phyloP scores from a whole-genome alignment of 1,284 basidiomycete genomes.

The Moniliella sp. region DNA sequence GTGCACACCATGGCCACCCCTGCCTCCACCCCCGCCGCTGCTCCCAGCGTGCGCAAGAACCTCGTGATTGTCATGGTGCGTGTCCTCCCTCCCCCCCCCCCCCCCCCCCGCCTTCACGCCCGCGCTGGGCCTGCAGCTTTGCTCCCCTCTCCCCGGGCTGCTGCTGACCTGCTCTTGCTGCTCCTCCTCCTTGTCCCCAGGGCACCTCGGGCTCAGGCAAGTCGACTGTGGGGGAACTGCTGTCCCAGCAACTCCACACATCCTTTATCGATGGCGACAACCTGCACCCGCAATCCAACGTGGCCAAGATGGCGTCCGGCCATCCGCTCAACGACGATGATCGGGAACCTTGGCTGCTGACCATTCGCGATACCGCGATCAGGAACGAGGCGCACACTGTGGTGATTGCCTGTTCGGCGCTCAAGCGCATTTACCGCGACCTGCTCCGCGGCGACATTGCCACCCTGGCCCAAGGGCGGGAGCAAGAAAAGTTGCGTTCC shows the following conservation, averaged over 20 bases:
- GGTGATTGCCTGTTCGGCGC: constrained; percentile 68
- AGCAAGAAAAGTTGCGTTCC: constrained; percentile 17
- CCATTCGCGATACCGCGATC: constrained; percentile 48
- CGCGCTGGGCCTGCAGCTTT: too few species aligned
- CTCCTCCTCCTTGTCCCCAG: too few species aligned
- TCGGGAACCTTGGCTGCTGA: constrained; percentile 61
- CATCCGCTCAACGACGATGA: constrained; percentile 56
- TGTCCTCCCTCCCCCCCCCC: too few species aligned
- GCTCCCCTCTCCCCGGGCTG: too few species aligned
- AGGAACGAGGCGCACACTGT: not conserved
- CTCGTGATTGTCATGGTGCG: too few species aligned
- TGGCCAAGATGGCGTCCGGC: constrained; percentile 67
- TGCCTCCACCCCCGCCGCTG: too few species aligned
- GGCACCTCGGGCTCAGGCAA: not conserved
- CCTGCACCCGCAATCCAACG: constrained; percentile 58
- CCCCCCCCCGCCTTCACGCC: too few species aligned
- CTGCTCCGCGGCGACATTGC: constrained; percentile 46
- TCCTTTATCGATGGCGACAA: constrained; percentile 77
- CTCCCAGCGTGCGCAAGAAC: too few species aligned
- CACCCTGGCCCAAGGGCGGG: constrained; percentile 18
- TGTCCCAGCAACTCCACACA: not conserved
- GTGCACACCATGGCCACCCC: too few species aligned
- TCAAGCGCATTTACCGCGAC: constrained; percentile 60
- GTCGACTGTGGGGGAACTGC: not conserved
- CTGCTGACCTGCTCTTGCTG: too few species aligned